phyloP scores from a whole-genome alignment of 2,329 filamentous ascomycete genomes.

The Diplocarpon mali region DNA sequence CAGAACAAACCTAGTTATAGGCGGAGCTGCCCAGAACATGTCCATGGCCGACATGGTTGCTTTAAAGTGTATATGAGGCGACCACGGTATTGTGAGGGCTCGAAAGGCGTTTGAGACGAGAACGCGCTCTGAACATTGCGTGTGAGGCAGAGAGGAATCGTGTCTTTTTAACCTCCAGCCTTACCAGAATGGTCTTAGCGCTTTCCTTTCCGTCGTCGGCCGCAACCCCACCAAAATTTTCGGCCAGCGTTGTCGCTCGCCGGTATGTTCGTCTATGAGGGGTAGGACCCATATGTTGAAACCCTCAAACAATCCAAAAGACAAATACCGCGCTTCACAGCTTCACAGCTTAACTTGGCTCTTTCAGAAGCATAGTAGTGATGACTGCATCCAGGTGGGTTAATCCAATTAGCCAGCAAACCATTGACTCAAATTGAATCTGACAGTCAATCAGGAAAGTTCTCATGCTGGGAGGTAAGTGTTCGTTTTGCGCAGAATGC shows the following conservation, averaged over 20 bases:
- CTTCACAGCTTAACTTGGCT: too few relatives aligned
- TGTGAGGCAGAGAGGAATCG: background rate
- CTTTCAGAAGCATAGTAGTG: background rate
- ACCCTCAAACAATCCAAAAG: background rate
- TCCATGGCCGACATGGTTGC: constrained; percentile 37
- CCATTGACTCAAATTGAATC: background rate
- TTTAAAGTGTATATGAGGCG: constrained; percentile 3
- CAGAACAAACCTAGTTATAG: constrained; percentile 49
- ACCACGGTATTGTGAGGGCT: constrained; percentile 13
- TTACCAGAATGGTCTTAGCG: too few relatives aligned
- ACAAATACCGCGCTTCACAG: too few relatives aligned
- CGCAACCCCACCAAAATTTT: constrained; percentile 19
- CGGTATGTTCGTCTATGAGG: constrained; percentile 13
- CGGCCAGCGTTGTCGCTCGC: background rate
- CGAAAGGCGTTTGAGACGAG: too few relatives aligned
- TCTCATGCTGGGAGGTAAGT: constrained; percentile 34
- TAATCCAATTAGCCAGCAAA: constrained; percentile 1
- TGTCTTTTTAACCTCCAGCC: constrained; percentile 2
- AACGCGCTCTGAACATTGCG: too few relatives aligned
- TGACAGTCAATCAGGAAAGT: constrained; percentile 26
- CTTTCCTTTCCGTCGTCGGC: too few relatives aligned
- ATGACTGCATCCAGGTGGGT: constrained; percentile 19
- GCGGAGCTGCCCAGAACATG: constrained; percentile 53
- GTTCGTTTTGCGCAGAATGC: background rate
- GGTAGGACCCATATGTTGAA: constrained; percentile 4